Evolutionary conservation across 805 yeast species (phyloP).

Genomic region (Cyberlindnera sargentensis): DNA sequence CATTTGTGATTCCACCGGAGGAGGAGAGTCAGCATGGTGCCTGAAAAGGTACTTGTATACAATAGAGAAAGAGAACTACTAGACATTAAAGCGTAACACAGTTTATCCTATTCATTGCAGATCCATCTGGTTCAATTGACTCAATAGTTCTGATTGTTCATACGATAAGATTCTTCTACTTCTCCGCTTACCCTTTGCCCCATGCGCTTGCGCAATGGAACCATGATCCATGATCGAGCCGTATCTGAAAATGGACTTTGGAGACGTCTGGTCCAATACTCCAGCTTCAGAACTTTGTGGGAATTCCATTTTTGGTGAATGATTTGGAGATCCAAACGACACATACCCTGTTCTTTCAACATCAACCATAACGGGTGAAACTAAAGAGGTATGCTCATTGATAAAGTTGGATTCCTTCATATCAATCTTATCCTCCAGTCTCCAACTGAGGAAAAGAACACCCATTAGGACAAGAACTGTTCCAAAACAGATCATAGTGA

Average conservation of each 20-base stretch:
- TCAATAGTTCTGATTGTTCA: constrained; percentile 46
- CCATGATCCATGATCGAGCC: constrained; percentile 1
- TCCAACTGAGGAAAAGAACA: constrained; percentile 60
- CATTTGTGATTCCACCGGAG: constrained; percentile 65
- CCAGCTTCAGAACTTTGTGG: neutral
- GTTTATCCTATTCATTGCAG: neutral
- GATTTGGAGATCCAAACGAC: constrained; percentile 33
- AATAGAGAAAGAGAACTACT: neutral
- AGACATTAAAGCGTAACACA: neutral
- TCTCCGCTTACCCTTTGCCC: constrained; percentile 6
- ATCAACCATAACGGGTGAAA: constrained; percentile 14
- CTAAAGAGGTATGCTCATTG: constrained; percentile 9
- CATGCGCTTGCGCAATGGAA: neutral
- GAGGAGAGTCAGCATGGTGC: constrained; percentile 30
- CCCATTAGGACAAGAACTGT: constrained; percentile 42
- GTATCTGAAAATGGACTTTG: constrained; percentile 1
- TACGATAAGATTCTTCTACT: constrained; percentile 36
- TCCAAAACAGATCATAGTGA: constrained; percentile 41
- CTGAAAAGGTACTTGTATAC: too few relatives aligned
- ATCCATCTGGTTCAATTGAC: constrained; percentile 31
- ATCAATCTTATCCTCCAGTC: constrained; percentile 28
- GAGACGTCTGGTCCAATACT: neutral
- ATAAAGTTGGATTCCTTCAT: constrained; percentile 12
- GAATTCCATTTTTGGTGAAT: constrained; percentile 4
- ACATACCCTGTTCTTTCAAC: constrained; percentile 24